Evolutionary conservation across 176 grass and related monocot species (phyloP).

Genomic region (Oryza meyeriana): DNA sequence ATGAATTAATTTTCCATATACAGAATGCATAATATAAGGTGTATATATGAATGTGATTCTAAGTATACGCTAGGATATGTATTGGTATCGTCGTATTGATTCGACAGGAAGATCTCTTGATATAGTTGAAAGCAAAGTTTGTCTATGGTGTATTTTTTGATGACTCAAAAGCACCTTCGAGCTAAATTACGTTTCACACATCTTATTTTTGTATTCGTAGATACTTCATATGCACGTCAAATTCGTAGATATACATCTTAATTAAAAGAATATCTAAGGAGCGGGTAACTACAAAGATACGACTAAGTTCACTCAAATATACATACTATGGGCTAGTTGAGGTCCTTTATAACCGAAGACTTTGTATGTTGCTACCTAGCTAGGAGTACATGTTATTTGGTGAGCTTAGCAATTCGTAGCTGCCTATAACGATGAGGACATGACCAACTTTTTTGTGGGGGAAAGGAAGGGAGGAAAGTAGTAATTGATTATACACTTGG

Average conservation of each 20-base stretch:
- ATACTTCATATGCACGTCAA: neutral
- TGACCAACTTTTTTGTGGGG: neutral
- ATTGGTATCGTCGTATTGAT: neutral
- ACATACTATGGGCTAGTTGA: neutral
- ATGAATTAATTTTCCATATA: too few species aligned
- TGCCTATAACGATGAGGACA: neutral
- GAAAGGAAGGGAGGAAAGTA: neutral
- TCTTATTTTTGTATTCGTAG: neutral
- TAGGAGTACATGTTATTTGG: neutral
- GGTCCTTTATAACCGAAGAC: neutral
- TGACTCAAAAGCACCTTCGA: neutral
- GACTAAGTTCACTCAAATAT: too few species aligned
- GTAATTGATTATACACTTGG: conserved; percentile 4
- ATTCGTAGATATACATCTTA: neutral
- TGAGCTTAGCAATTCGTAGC: neutral
- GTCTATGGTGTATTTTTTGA: neutral
- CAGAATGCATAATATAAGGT: too few species aligned
- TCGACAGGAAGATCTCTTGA: neutral
- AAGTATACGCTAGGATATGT: neutral
- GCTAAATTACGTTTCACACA: neutral
- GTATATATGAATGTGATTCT: neutral
- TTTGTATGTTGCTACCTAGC: neutral
- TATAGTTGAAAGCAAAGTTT: neutral
- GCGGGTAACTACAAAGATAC: neutral
- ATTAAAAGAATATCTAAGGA: neutral